Evolutionary conservation across 352 stramenopile species (phyloP).

Genomic region (Phytopythium ostracodes): DNA sequence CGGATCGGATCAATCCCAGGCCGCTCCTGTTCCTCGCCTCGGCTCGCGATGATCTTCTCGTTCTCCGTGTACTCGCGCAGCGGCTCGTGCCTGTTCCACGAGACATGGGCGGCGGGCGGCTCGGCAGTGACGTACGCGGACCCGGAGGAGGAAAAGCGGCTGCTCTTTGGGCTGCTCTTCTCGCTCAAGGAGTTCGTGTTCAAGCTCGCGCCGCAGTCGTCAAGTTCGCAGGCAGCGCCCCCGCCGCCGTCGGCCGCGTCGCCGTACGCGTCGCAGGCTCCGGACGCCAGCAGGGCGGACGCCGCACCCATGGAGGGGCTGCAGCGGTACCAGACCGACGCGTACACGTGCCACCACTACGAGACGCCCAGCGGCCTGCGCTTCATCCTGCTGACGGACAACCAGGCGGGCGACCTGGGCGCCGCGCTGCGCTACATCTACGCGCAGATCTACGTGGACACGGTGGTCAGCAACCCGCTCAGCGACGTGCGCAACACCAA

Average conservation of each 20-base stretch:
- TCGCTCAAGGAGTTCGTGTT: constrained; percentile 89
- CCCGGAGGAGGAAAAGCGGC: constrained; percentile 86
- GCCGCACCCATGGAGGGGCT: constrained; percentile 40
- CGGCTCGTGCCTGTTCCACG: constrained; percentile 87
- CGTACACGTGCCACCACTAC: constrained; percentile 91
- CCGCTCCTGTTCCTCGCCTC: too few species aligned
- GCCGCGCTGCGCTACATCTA: constrained; percentile 86
- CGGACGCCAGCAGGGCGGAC: constrained; percentile 10
- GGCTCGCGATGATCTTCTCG: constrained; percentile 83
- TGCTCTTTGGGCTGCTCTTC: constrained; percentile 91
- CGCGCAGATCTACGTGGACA: constrained; percentile 86
- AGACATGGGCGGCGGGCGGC: constrained; percentile 76
- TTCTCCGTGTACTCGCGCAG: constrained; percentile 91
- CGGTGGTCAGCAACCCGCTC: constrained; percentile 88
- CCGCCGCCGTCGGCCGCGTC: background rate
- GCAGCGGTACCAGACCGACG: constrained; percentile 83
- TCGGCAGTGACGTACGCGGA: constrained; percentile 69
- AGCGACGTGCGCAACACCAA: constrained; percentile 72
- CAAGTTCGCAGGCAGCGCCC: constrained; percentile 10
- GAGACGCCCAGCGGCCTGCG: constrained; percentile 86
- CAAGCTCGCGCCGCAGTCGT: constrained; percentile 60
- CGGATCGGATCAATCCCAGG: too few species aligned
- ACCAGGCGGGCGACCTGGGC: constrained; percentile 77
- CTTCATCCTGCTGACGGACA: constrained; percentile 92
- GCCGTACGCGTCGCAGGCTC: constrained; percentile 3